Conservation (phyloP, 352 stramenopile species). For the Globisporangium parvum region DNA sequence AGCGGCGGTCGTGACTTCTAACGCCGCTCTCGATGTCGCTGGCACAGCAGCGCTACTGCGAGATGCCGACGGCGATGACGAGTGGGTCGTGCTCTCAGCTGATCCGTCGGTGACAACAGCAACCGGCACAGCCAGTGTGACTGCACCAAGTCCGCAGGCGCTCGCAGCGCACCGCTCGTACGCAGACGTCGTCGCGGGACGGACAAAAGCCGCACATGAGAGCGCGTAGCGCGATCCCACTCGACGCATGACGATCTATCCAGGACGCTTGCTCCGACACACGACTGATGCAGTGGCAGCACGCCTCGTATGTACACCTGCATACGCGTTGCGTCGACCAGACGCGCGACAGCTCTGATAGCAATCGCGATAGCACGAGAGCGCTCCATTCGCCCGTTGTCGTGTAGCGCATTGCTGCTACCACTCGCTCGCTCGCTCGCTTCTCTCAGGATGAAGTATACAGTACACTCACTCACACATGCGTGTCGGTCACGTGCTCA, state of each 20-base stretch:
- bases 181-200: slow-evolving; percentile 23
- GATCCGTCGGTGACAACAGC: background rate
- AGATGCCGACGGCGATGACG: slow-evolving; percentile 1
- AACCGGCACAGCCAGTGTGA: too few relatives aligned
- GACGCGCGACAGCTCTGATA: too few relatives aligned
- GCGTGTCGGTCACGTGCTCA: slow-evolving; percentile 2
- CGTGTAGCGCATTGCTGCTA: too few relatives aligned
- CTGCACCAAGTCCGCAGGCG: background rate
- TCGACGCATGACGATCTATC: background rate
- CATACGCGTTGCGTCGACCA: too few relatives aligned
- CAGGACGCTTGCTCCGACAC: background rate
- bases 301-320: too few relatives aligned
- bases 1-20: background rate
- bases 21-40: background rate
- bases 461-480: background rate
- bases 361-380: too few relatives aligned
- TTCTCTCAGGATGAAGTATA: too few relatives aligned
- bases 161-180: slow-evolving; percentile 15
- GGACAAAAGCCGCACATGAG: background rate
- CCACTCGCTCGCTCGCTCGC: too few relatives aligned
- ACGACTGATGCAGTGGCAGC: too few relatives aligned
- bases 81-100: slow-evolving; percentile 10
- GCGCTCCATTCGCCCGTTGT: too few relatives aligned
- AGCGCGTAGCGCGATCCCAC: background rate
- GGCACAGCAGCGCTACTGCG: too few relatives aligned